Evolutionary conservation across 768 basidiomycete species (phyloP), one percentile per base, ranked within the genome.

Genomic region (Coprinellus micaceus): DNA sequence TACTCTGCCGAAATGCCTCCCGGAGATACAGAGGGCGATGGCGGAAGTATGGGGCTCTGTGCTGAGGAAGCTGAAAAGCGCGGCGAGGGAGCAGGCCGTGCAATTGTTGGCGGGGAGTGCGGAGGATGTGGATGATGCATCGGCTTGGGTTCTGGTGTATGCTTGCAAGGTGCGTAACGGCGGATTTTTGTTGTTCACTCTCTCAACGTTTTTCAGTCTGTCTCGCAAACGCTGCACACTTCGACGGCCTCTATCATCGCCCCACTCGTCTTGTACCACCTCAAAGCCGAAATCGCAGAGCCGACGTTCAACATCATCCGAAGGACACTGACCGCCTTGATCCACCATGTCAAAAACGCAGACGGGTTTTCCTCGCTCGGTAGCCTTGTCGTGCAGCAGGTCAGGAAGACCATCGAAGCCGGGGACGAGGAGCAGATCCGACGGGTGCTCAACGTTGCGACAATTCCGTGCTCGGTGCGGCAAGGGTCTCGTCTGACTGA

Each of bases 31-130:
- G 64, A 74, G 88, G 24, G 84, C 88, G 1, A 79, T 89, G 10
- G 88, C 91, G 0, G 93, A 97, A 64, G 91, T 92, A 3, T 97
- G 92, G 95, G 91, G 86, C 0, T 83, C 82, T 0, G 79, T 88
- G 0, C 64, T 96, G 41, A 77, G 94, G 48, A 79, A 89, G 61
- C 71, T 94, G 52, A 90, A 91, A 67, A 70, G 74, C 1, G 75
- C 79, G 12, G 75, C 77, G 7, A 74, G 88, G 28, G 82, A 81
- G 52, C 74, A 76, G 46, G 81, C 85, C 0, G 77, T 91, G 4
- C 61, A 64, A 2, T 56, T 89, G 13, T 74, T 95, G 65, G 78
- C 78, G 1, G 69, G 73, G 28, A 74, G 79, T 54, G 67, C 81
- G 9, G 75, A 72, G 13, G 77, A 73, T 4, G 69, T 85, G 19